Evolutionary conservation across 1,284 basidiomycete genomes (phyloP).

Genomic region (Fomitopsis pinicola): DNA sequence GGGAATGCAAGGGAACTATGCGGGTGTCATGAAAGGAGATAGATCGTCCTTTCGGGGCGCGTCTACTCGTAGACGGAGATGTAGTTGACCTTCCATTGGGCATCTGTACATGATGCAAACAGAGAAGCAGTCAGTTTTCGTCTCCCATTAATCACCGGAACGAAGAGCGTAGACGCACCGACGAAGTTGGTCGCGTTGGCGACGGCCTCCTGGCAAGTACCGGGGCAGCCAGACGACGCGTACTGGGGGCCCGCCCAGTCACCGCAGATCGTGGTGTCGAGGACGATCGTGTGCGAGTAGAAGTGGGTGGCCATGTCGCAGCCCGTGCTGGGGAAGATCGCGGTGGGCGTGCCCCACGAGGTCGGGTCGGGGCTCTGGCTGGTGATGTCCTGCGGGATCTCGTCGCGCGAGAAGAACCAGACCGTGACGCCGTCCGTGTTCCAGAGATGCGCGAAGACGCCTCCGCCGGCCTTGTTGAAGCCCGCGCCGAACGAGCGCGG

Average conservation of each 20-base stretch:
- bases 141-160: background rate
- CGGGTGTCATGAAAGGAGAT: background rate
- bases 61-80: conserved; percentile 30
- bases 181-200: conserved; percentile 60
- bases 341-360: conserved; percentile 65
- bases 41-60: background rate
- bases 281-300: conserved; percentile 47
- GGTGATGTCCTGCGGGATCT: conserved; percentile 70
- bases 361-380: conserved; percentile 52
- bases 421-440: conserved; percentile 64
- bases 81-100: conserved; percentile 54
- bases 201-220: conserved; percentile 64
- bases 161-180: conserved; percentile 33
- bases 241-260: conserved; percentile 66
- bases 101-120: conserved; percentile 20
- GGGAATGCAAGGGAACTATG: background rate
- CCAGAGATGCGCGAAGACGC: conserved; percentile 76
- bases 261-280: conserved; percentile 70
- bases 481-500: conserved; percentile 58
- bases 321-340: conserved; percentile 54
- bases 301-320: conserved; percentile 68
- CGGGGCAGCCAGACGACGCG: conserved; percentile 54
- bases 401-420: conserved; percentile 70
- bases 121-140: background rate
- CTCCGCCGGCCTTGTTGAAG: conserved; percentile 68